phyloP scores from a whole-genome alignment of 164 flowering plant species.

The Chloranthus sessilifolius region DNA sequence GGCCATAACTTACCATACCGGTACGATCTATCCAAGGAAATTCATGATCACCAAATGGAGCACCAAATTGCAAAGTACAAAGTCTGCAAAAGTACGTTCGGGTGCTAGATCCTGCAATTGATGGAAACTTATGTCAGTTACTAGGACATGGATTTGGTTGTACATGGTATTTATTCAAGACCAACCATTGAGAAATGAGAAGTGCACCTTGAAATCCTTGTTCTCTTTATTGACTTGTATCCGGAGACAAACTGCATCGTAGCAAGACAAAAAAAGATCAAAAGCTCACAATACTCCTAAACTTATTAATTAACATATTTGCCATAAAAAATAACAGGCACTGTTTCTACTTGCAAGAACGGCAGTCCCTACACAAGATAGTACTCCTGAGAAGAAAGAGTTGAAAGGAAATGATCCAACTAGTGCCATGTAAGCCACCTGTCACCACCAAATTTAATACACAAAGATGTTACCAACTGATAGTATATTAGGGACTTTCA shows the following conservation, averaged over 20 bases:
- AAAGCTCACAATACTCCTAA: background rate
- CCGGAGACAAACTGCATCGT: conserved; percentile 64
- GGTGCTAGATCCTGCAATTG: conserved; percentile 75
- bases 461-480: background rate
- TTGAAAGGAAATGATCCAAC: conserved; percentile 95
- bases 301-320: no score
- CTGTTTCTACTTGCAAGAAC: conserved; percentile 72
- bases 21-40: conserved; percentile 74
- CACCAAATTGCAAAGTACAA: conserved; percentile 87
- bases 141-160: no score
- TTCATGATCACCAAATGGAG: conserved; percentile 90
- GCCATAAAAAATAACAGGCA: no score
- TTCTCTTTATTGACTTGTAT: conserved; percentile 96
- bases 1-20: no score
- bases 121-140: conserved; percentile 1
- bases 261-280: conserved; percentile 6
- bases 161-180: no score
- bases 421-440: conserved; percentile 86
- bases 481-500: background rate
- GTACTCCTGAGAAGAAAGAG: conserved; percentile 86
- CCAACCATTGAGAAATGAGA: background rate
- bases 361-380: conserved; percentile 86
- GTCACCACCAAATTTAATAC: conserved; percentile 15
- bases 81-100: conserved; percentile 91
- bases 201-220: conserved; percentile 87